Base-by-base conservation (phyloP, 441 rosid genomes). In the Omphalea diandra region DNA sequence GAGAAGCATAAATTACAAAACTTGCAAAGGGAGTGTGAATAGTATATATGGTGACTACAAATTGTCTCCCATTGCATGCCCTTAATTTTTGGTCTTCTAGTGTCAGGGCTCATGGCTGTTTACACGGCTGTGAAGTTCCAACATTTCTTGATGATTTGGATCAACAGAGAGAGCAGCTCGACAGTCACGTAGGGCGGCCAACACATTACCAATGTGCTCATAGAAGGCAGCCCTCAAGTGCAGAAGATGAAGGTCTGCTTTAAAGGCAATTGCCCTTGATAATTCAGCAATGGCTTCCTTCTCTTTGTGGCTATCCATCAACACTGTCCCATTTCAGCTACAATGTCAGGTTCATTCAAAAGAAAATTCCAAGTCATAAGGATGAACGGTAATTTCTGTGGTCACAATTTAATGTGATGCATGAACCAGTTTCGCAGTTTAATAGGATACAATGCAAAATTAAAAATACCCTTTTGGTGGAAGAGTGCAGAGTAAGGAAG, bases 91-190 rank as follows among this genome's bases (percentile, higher is more conserved):
- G 49, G 10, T 35, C 35, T 46, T 31, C 15, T 14, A 27, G 26
- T 43, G 27, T 83, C 79, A 90, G 5, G 94, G 99, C 80, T 93
- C 99, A 72, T 89, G 96, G 84, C 93, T 88, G 88, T 91, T 87
- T 63, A 91, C 93, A 49, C 98, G 95, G 80, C 86, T 88, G 77
- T 83, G 97, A 63, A 93, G 94, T 73, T 93, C 99, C 41, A 88
- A 77, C 97, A 90, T 90, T 74, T 95, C 98, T 81, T 83, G 97
- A 75, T 95, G 95, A 65, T 84, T 84, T 22, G 98, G 98, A 63
- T 93, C 99, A 0, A 95, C 91, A 2, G 97, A 93, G 29, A 93
- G 97, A 36, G 99, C 98, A 1, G 98, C 99, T 31, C 97, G 90
- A 72, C 99, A 95, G 75, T 95, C 99, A 27, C 97, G 75, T 14